Conservation (phyloP, 1,284 basidiomycete species). For the Sanghuangporus baumii region DNA sequence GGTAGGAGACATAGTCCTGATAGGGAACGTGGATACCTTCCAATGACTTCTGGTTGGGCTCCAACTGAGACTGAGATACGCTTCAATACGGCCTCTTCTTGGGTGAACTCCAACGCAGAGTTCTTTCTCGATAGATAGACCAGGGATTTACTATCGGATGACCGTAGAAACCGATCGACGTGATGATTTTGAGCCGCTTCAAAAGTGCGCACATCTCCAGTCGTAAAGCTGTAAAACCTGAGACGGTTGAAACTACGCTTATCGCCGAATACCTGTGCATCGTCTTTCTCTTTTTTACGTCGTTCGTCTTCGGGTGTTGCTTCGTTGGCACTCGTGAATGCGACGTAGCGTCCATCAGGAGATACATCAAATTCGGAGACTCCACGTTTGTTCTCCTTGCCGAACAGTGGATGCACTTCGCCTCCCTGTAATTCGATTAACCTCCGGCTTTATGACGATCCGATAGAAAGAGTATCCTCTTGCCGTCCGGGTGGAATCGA, state of each 20-base stretch:
- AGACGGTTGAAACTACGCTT: slow-evolving; percentile 11
- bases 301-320: slow-evolving; percentile 18
- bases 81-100: slow-evolving; percentile 1
- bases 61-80: neutral
- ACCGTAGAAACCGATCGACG: slow-evolving; percentile 16
- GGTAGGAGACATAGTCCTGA: neutral
- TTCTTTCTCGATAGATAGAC: neutral
- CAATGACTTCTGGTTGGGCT: neutral
- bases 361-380: slow-evolving; percentile 16
- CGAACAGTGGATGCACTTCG: slow-evolving; percentile 12
- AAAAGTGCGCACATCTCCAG: slow-evolving; percentile 14
- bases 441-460: slow-evolving; percentile 20
- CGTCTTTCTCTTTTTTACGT: slow-evolving; percentile 20
- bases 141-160: slow-evolving; percentile 18
- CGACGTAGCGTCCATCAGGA: slow-evolving; percentile 21
- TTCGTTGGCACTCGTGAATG: slow-evolving; percentile 19
- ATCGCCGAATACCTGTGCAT: slow-evolving; percentile 19
- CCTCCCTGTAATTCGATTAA: slow-evolving; percentile 13
- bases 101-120: slow-evolving; percentile 5
- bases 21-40: neutral
- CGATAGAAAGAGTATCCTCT: slow-evolving; percentile 18
- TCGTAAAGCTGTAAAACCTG: slow-evolving; percentile 14
- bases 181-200: slow-evolving; percentile 10
- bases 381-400: slow-evolving; percentile 11
- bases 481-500: slow-evolving; percentile 16